These are phyloP conservation scores for Lyophyllum decastes DNA, from an alignment of 768 basidiomycete species.

Conservation along the genomic window DNA sequence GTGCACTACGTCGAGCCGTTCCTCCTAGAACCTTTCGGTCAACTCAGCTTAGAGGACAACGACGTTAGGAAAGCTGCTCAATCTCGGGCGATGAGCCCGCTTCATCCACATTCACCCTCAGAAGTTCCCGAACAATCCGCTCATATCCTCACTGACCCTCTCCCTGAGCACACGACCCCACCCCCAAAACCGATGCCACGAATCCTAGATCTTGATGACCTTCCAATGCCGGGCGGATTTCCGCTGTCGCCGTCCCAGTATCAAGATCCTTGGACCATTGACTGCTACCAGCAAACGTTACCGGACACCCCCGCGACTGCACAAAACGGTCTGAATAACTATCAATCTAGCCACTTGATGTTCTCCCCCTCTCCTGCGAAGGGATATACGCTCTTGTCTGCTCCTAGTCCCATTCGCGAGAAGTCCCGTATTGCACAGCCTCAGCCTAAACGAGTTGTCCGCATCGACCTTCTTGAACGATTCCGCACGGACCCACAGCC, in stretches of 20 bases:
- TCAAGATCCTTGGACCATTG: background rate
- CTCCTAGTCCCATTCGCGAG: background rate
- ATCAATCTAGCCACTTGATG: background rate
- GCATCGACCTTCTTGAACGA: background rate
- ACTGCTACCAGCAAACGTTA: background rate
- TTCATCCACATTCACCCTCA: background rate
- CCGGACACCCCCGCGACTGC: background rate
- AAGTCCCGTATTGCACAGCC: background rate
- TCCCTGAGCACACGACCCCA: slow-evolving; percentile 1
- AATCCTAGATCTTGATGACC: background rate
- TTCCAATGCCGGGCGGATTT: background rate
- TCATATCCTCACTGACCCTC: slow-evolving; percentile 4
- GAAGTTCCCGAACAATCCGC: background rate
- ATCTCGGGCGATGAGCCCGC: background rate
- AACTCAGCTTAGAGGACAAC: background rate
- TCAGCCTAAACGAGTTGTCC: background rate
- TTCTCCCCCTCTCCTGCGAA: background rate
- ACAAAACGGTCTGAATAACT: background rate
- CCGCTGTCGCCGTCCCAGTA: background rate
- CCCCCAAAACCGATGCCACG: background rate
- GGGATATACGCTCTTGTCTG: background rate
- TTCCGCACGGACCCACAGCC: background rate
- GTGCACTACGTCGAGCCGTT: background rate
- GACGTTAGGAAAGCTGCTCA: background rate
- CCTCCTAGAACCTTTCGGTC: background rate